Conservation (phyloP, 768 basidiomycete species). For the Agrocybe chaxingu region DNA sequence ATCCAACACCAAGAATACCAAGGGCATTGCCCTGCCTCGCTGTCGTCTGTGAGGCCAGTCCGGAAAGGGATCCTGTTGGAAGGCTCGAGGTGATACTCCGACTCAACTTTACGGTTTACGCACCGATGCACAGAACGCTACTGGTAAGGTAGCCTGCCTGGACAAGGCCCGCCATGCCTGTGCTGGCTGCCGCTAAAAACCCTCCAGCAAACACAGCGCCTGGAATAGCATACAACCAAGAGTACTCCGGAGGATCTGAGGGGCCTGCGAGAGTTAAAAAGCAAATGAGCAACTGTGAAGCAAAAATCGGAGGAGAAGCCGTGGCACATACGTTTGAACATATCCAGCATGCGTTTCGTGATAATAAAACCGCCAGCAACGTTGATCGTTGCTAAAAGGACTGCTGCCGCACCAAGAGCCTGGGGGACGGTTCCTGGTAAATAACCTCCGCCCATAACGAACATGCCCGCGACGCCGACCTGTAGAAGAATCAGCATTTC, state of each 20-base stretch:
- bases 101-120: neutral
- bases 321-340: constrained; percentile 72
- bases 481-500: constrained; percentile 4
- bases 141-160: constrained; percentile 86
- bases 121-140: constrained; percentile 84
- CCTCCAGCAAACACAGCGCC: constrained; percentile 82
- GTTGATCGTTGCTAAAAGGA: constrained; percentile 85
- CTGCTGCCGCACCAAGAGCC: constrained; percentile 73
- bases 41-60: constrained; percentile 74
- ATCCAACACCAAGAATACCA: constrained; percentile 82
- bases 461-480: constrained; percentile 84
- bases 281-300: neutral
- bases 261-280: constrained; percentile 41
- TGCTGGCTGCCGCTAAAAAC: constrained; percentile 77
- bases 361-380: constrained; percentile 88
- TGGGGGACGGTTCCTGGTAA: constrained; percentile 81
- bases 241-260: constrained; percentile 85
- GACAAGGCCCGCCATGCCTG: constrained; percentile 82
- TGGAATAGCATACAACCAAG: constrained; percentile 78
- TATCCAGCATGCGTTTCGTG: constrained; percentile 89
- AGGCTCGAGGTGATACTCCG: constrained; percentile 1
- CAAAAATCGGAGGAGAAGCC: constrained; percentile 1
- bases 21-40: constrained; percentile 86
- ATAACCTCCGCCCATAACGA: constrained; percentile 89
- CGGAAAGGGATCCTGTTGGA: constrained; percentile 66